Base-by-base conservation (phyloP, 148 eudicot genomes). In the Chenopodium suecicum region DNA sequence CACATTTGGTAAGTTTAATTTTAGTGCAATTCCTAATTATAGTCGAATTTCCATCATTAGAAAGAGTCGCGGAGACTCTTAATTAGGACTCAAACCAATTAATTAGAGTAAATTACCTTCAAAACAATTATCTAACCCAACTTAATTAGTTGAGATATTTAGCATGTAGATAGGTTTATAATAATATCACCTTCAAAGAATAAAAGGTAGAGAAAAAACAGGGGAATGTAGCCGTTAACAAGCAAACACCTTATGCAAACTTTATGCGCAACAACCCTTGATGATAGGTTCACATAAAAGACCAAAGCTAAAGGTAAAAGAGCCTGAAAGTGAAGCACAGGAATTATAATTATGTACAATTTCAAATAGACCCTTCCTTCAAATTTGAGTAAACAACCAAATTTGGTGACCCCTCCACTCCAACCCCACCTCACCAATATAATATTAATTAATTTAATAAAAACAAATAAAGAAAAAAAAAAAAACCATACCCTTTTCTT, bases 171-270 rank as follows among this genome's bases (percentile, higher is more conserved):
- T 5, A 22, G 22, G 44, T 37, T 37, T 37, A 5, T 37, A 37
- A 37, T 37, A 37, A 37, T 37, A 7, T 37, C 44, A 37, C 7
- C 44, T 37, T 37, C 44, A 37, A 37, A 37, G 20, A 73, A 48
- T 56, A 56, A 56, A 56, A 73, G 60, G 76, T 73, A 46, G 76
- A 20, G 31, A 11, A 22, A 23, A 32, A 32, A 13, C 32, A 70
- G 32, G 31, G 29, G 50, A 80, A 80, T 70, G 75, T 71, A 72
- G 52, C 76, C 82, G 82, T 80, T 80, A 80, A 72, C 69, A 80
- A 72, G 76, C 82, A 80, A 27, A 74, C 73, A 78, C n/a, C 56
- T 80, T 37, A 60, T 16, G 4, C 11, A 79, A 37, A 58, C 77
- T 80, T 80, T 80, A 54, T 37, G 47, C 12, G 23, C 20, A 79